These are phyloP conservation scores for Falciphora oryzae DNA, from an alignment of 2,329 filamentous ascomycete genomes.

Conservation along the genomic window DNA sequence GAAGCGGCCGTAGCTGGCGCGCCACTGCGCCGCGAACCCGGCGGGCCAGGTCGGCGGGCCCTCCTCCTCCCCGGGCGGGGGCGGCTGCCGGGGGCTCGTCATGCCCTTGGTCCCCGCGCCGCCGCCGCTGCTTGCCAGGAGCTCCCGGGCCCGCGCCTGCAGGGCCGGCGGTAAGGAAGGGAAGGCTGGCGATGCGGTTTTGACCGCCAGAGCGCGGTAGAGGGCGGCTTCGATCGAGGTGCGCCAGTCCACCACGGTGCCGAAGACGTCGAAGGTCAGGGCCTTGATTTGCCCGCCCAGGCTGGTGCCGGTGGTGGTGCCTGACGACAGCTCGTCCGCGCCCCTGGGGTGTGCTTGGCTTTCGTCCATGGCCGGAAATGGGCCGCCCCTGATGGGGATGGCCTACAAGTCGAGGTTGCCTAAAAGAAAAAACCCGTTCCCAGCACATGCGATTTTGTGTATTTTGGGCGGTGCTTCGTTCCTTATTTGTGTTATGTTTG, in stretches of 20 bases:
- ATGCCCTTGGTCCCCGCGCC: background rate
- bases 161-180: constrained; percentile 39
- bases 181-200: constrained; percentile 39
- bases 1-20: constrained; percentile 57
- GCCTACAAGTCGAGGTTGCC: background rate
- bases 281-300: constrained; percentile 38
- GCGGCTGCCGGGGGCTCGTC: constrained; percentile 1
- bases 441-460: too few species aligned
- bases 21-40: constrained; percentile 65
- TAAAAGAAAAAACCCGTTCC: background rate
- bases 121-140: constrained; percentile 23
- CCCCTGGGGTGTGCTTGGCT: background rate
- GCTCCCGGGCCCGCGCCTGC: constrained; percentile 39
- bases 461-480: background rate
- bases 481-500: too few species aligned
- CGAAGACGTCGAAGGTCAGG: constrained; percentile 71
- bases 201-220: constrained; percentile 39
- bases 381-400: too few species aligned
- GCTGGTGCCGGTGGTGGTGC: too few species aligned
- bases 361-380: background rate
- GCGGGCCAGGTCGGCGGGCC: constrained; percentile 42
- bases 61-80: background rate
- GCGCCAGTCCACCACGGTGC: constrained; percentile 77
- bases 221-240: constrained; percentile 58
- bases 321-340: too few species aligned